Base-by-base conservation (phyloP, 352 stramenopile species). In the Globisporangium acanthophoron region DNA sequence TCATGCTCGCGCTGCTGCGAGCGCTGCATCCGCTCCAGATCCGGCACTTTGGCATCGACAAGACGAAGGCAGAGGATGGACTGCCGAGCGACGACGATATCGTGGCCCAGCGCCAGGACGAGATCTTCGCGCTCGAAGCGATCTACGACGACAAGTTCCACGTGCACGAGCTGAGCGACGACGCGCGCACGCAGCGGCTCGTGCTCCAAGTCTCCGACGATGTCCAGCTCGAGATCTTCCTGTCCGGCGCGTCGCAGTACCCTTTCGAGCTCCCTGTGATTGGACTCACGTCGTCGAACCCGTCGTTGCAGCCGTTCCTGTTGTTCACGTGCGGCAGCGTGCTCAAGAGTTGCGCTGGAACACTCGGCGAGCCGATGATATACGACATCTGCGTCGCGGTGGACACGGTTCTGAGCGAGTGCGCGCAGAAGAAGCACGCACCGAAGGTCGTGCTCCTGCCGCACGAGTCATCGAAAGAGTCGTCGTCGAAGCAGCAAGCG, bases 131-230 rank as follows among this genome's bases (percentile, higher is more conserved):
- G 13, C 56, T 95, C 3, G 83, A 93, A 59, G 76, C 85, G 8
- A 95, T 95, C 49, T 95, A 92, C 57, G 83, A 90, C 45, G 78
- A 94, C 55, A 88, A 78, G 52, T 56, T 92, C 2, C 56, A 50
- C 16, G 61, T 78, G 11, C 52, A 64, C 21, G 52, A 50, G 15
- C 49, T 81, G 3, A 70, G 65, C 3, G 62, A 70, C 21, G 55
- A 54, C 9, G 46, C 58, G 3, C 69, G 84, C 15, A 47, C 62
- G 3, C 69, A 85, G 9, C 21, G 77, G 24, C 55, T 90, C 15
- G 52, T 68, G 41, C 73, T 92, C 50, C 59, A 85, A 20, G 61
- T 90, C 4, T 69, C 58, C 0, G 73, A 88, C 27, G 67, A 53
- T 12, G 60, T 87, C 15, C 58, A 71, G 43, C 54, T 94, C 18